Conservation (phyloP, 495 filamentous ascomycete species). For the Stereocaulon alpinum region DNA sequence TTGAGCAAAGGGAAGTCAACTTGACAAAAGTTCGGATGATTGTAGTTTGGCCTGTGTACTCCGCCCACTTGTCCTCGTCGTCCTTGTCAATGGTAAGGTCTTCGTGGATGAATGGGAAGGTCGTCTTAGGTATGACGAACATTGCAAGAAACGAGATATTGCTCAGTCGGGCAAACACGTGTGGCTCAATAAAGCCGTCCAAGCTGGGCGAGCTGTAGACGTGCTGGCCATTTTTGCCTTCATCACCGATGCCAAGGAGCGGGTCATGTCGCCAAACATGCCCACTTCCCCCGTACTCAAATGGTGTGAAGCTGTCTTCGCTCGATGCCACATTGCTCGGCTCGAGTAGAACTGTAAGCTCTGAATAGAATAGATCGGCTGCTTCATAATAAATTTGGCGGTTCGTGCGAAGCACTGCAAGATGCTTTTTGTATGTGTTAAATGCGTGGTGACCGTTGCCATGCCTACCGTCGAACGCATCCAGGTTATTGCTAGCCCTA, state of each 20-base stretch:
- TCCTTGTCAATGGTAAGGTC: neutral
- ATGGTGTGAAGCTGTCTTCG: neutral
- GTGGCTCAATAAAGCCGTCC: neutral
- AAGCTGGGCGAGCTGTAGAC: neutral
- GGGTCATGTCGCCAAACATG: neutral
- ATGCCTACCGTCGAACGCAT: too few relatives aligned
- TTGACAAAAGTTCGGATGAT: neutral
- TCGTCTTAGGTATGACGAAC: neutral
- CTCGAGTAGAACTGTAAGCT: neutral
- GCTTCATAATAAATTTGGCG: neutral
- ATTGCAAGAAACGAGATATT: neutral
- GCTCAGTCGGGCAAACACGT: neutral
- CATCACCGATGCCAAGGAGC: neutral
- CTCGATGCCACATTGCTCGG: neutral
- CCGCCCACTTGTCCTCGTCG: neutral
- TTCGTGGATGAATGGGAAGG: neutral
- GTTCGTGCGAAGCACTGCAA: neutral
- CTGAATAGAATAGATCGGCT: neutral
- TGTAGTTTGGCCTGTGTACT: neutral
- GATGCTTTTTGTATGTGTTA: neutral
- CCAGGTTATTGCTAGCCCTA: neutral
- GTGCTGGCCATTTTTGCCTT: neutral
- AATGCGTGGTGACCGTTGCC: too few relatives aligned
- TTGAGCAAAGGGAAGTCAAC: neutral
- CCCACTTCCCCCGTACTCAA: neutral